Evolutionary conservation across 2,329 filamentous ascomycete species (phyloP).

Genomic region (Periconia sp.): DNA sequence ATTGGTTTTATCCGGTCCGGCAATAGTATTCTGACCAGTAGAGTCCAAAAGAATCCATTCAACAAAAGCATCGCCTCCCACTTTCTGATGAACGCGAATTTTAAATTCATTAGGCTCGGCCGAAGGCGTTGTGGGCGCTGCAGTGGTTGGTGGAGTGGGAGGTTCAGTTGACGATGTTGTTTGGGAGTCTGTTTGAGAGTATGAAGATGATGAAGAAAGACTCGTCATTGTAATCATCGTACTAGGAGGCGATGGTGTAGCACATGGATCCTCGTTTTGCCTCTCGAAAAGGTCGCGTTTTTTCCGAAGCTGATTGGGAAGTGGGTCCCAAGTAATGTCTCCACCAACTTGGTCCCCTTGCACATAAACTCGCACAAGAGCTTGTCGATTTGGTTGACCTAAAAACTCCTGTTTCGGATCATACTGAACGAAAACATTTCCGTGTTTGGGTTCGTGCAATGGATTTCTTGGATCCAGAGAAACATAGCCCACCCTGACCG

Average conservation of each 20-base stretch:
- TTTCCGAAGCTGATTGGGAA: background rate
- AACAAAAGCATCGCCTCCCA: slow-evolving; percentile 1
- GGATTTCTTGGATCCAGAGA: background rate
- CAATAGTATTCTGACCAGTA: slow-evolving; percentile 1
- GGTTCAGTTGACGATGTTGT: too few relatives aligned
- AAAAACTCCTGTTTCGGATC: slow-evolving; percentile 5
- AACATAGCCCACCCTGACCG: slow-evolving; percentile 3
- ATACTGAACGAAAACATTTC: slow-evolving; percentile 5
- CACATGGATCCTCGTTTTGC: background rate
- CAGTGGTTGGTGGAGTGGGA: background rate
- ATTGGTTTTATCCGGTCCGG: slow-evolving; percentile 4
- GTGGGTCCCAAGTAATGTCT: background rate
- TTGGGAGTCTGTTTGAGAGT: background rate
- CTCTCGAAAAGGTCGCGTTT: background rate
- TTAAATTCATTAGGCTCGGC: background rate
- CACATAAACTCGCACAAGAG: slow-evolving; percentile 2
- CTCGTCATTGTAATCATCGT: background rate
- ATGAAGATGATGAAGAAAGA: background rate
- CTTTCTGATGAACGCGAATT: slow-evolving; percentile 3
- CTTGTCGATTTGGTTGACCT: background rate
- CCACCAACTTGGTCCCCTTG: slow-evolving; percentile 3
- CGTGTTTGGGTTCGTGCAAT: background rate
- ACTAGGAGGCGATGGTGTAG: background rate
- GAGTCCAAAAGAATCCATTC: slow-evolving; percentile 9
- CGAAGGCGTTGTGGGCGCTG: background rate